Evolutionary conservation across 2,329 filamentous ascomycete genomes (phyloP).

Genomic region (Phoma sp.): DNA sequence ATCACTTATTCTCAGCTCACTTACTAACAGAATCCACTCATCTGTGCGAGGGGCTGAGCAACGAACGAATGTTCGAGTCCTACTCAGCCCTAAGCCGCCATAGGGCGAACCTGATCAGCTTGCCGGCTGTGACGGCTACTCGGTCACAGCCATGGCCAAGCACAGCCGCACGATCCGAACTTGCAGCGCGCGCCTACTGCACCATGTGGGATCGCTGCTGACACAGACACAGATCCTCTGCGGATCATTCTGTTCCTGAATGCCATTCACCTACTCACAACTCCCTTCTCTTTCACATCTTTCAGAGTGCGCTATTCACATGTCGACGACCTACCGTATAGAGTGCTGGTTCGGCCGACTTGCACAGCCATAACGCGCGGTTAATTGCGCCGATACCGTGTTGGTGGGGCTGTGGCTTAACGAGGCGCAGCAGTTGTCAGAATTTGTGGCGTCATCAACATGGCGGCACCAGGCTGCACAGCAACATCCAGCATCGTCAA

Average conservation of each 20-base stretch:
- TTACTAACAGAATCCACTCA: slow-evolving; percentile 23
- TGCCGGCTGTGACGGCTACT: slow-evolving; percentile 26
- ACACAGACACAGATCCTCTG: not conserved
- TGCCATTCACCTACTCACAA: not conserved
- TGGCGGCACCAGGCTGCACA: slow-evolving; percentile 6
- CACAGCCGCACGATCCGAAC: slow-evolving; percentile 18
- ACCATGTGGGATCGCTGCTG: not conserved
- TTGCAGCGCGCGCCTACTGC: not conserved
- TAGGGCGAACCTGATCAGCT: slow-evolving; percentile 16
- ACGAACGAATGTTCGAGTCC: slow-evolving; percentile 30
- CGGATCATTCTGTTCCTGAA: not conserved
- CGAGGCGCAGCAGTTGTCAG: slow-evolving; percentile 26
- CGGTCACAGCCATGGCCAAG: slow-evolving; percentile 12
- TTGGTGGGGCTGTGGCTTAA: slow-evolving; percentile 12
- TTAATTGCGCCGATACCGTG: too few relatives aligned
- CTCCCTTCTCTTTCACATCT: too few relatives aligned
- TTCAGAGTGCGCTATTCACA: not conserved
- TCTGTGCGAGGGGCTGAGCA: slow-evolving; percentile 36
- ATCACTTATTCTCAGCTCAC: slow-evolving; percentile 18
- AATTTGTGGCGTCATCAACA: slow-evolving; percentile 24
- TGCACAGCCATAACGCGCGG: slow-evolving; percentile 10
- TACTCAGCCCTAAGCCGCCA: slow-evolving; percentile 40
- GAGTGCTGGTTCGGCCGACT: not conserved
- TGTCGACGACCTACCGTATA: not conserved
- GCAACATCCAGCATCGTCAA: slow-evolving; percentile 3